Evolutionary conservation across 2,329 filamentous ascomycete genomes (phyloP).

Genomic region (Thelonectria rubi): DNA sequence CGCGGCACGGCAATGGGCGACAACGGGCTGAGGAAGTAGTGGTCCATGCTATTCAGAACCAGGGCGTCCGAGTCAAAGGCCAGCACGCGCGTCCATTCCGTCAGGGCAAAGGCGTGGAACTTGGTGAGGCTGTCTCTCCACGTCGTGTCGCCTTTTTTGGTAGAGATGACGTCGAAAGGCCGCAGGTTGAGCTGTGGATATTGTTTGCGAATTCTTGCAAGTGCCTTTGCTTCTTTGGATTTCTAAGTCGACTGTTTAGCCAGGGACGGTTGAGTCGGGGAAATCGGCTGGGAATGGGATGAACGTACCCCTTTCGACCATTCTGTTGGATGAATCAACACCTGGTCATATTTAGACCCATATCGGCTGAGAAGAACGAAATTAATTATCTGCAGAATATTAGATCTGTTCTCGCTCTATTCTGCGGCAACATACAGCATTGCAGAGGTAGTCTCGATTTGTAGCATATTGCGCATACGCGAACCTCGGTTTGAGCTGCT

Average conservation of each 20-base stretch:
- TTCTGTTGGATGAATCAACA: background rate
- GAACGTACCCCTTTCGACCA: background rate
- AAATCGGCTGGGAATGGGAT: too few species aligned
- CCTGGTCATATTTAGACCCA: background rate
- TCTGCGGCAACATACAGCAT: background rate
- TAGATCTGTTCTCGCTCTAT: background rate
- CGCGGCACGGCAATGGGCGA: constrained; percentile 17
- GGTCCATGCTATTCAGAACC: constrained; percentile 22
- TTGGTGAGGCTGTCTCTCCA: constrained; percentile 25
- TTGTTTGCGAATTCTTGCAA: background rate
- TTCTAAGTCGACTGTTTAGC: background rate
- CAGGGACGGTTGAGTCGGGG: background rate
- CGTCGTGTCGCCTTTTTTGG: constrained; percentile 23
- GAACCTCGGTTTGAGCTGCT: background rate
- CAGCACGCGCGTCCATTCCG: constrained; percentile 21
- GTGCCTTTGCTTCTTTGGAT: background rate
- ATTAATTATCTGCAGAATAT: background rate
- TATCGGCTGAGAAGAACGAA: background rate
- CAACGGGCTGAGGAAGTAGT: constrained; percentile 11
- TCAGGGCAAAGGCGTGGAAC: constrained; percentile 23
- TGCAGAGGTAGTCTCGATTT: background rate
- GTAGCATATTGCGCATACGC: background rate
- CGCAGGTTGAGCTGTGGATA: constrained; percentile 16
- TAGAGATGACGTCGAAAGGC: constrained; percentile 17
- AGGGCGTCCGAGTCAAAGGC: constrained; percentile 25